Base-by-base conservation (phyloP, 2,329 filamentous ascomycete genomes). In the Nigrospora oryzae region DNA sequence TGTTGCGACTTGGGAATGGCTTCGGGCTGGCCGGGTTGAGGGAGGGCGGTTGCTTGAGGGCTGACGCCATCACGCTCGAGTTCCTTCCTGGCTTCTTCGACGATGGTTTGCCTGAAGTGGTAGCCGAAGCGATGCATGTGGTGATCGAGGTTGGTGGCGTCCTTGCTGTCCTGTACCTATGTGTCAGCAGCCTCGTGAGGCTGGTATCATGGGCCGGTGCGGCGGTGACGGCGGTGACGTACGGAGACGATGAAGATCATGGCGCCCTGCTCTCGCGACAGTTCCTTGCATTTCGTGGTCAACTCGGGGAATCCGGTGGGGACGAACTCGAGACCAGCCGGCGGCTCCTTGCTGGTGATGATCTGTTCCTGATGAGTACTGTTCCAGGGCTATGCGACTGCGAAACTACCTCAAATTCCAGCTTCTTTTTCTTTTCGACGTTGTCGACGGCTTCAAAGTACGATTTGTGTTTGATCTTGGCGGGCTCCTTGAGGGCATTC, bases 241-340 rank as follows among this genome's bases (percentile, higher is more conserved):
- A 82, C 80, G 55, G 79, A 80, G 40, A 84, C 80, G 46, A 84
- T 82, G 53, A 81, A 84, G 14, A 83, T 76, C 73, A 81, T 77
- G 38, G 77, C 78, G 53, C 72, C 79, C 42, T 69, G 67, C 52
- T 81, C 75, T 50, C 81, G 70, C 2, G 80, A 84, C 16, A 83
- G 60, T 53, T 84, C 80, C 60, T 84, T 84, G 67, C 81, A 84
- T 37, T 69, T 64, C 45, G 65, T 67, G 5, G 79, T 83, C 55
- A 84, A 63, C 49, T 73, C 68, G 17, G 79, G 80, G 51, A 83
- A 76, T 41, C 80, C 80, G 42, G 76, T 73, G 31, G 80, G 77
- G 37, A 84, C 72, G 56, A 82, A 83, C 49, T 75, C 71, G 56
- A 78, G 83, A 37, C 78, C 79, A 1, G 78, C 76, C 11, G 79